phyloP scores from a whole-genome alignment of 176 grass and related monocot genomes.

The Avena atlantica region DNA sequence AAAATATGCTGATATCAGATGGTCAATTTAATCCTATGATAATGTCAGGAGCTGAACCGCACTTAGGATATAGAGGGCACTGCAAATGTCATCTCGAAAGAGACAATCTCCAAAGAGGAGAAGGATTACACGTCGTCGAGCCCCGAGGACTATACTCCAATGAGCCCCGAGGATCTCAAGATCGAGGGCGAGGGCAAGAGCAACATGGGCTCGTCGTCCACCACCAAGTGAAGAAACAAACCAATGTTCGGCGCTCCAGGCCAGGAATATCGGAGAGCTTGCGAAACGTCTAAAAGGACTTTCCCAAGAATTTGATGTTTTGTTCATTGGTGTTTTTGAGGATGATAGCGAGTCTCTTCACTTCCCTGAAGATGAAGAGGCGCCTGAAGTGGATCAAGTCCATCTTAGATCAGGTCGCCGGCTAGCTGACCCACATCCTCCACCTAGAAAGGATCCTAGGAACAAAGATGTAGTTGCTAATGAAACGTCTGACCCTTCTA shows the following conservation, averaged over 20 bases:
- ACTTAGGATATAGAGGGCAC: neutral
- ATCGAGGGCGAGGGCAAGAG: neutral
- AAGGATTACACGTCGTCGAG: neutral
- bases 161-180: neutral
- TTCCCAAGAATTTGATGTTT: neutral
- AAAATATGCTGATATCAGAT: neutral
- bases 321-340: neutral
- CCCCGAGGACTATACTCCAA: neutral
- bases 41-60: neutral
- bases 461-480: neutral
- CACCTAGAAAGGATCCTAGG: neutral
- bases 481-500: neutral
- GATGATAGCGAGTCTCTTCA: neutral
- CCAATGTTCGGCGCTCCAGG: no score
- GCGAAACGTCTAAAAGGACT: no score
- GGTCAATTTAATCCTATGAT: neutral
- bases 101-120: neutral
- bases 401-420: slow-evolving; percentile 8
- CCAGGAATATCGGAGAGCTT: no score
- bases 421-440: neutral
- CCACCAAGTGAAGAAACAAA: no score
- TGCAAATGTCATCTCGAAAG: neutral
- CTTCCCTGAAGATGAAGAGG: neutral
- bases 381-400: neutral
- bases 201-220: no score